Evolutionary conservation across 371 early-diverging fungal genomes (phyloP).

Genomic region (Zychaea mexicana): DNA sequence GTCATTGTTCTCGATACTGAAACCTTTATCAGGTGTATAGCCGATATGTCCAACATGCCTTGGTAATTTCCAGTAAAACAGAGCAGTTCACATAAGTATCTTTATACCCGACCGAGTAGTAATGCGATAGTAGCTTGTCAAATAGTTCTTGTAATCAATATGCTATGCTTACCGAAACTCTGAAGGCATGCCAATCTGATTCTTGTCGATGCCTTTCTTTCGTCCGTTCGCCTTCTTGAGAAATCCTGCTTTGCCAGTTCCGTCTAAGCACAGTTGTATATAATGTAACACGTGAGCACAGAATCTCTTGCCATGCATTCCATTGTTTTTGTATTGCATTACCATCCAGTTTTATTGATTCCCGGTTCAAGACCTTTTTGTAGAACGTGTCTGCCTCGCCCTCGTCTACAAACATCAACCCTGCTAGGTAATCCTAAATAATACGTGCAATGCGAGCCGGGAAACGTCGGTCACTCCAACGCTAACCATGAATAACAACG

Average conservation of each 20-base stretch:
- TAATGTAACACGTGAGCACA: conserved; percentile 15
- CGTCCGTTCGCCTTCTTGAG: conserved; percentile 28
- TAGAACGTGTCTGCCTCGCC: conserved; percentile 79
- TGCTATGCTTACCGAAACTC: conserved; percentile 59
- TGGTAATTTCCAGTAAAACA: background rate
- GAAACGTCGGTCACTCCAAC: background rate
- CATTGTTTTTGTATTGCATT: too few species aligned
- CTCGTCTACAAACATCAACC: conserved; percentile 87
- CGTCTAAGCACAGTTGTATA: background rate
- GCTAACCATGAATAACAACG: too few species aligned
- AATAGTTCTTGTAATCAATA: background rate
- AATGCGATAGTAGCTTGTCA: too few species aligned
- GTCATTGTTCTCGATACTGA: conserved; percentile 79
- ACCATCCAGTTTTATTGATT: conserved; percentile 35
- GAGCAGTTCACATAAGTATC: too few species aligned
- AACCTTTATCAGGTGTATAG: conserved; percentile 78
- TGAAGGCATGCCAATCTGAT: conserved; percentile 74
- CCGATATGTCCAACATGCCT: conserved; percentile 83
- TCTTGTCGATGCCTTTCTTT: conserved; percentile 63
- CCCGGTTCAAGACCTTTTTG: conserved; percentile 65
- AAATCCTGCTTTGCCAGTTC: conserved; percentile 31
- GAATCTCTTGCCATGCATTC: too few species aligned
- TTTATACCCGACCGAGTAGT: too few species aligned
- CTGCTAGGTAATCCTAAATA: conserved; percentile 70
- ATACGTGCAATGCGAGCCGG: background rate